Percentiles rank a stretch among this genome's conserved stretches.
Conservation (phyloP, 2,329 filamentous ascomycete species). For the Scedosporium dehoogii region DNA sequence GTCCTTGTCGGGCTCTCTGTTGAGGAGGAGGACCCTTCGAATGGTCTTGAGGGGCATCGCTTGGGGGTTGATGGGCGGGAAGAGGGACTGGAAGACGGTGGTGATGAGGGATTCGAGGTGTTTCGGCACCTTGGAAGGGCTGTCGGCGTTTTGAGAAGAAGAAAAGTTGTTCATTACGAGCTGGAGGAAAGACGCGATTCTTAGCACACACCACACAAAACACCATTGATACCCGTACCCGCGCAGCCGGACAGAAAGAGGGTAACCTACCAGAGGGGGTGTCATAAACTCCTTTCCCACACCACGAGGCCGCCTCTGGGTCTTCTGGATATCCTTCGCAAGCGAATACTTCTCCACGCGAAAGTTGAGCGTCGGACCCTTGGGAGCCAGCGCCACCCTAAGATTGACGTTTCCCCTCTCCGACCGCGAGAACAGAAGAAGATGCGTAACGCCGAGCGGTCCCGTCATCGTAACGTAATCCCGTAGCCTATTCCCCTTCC, state of each 20-base stretch:
- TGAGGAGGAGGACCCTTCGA: constrained; percentile 78
- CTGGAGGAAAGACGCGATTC: constrained; percentile 22
- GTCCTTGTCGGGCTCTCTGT: constrained; percentile 57
- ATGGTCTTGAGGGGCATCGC: constrained; percentile 86
- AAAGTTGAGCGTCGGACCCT: constrained; percentile 90
- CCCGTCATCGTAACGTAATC: constrained; percentile 96
- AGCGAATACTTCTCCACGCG: constrained; percentile 90
- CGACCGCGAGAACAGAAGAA: constrained; percentile 87
- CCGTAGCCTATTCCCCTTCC: constrained; percentile 75
- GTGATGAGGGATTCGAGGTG: constrained; percentile 90
- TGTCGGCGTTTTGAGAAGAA: constrained; percentile 37
- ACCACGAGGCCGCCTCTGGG: constrained; percentile 72
- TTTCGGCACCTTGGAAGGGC: constrained; percentile 67
- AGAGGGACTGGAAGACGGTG: constrained; percentile 90
- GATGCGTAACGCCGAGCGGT: constrained; percentile 82
- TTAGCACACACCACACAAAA: too few species aligned
- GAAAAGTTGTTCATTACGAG: constrained; percentile 98
- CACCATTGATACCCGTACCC: too few species aligned
- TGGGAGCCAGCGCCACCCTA: constrained; percentile 74
- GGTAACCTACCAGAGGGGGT: constrained; percentile 58
- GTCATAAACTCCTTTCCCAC: constrained; percentile 78
- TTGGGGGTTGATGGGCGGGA: constrained; percentile 91
- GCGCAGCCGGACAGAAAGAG: neutral
- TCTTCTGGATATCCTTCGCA: constrained; percentile 78
- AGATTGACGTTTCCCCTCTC: constrained; percentile 86